A percentile compares a stretch with the other conserved stretches of the same genome.
phyloP scores from a whole-genome alignment of 2,329 filamentous ascomycete species.

The Talaromyces sp. region DNA sequence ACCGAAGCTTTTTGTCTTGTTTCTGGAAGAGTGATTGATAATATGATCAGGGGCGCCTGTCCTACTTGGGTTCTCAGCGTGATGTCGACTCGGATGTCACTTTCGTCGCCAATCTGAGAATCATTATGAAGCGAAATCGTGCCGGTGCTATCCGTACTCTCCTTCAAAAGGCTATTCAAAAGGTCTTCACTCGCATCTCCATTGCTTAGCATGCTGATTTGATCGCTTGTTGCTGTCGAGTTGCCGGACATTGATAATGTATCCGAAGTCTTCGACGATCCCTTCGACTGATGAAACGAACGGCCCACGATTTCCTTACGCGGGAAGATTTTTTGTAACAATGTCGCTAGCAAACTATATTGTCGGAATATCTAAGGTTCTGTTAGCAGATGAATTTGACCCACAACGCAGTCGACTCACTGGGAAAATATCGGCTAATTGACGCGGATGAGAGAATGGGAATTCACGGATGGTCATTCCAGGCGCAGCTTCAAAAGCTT shows the following conservation, averaged over 20 bases:
- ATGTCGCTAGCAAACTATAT: slow-evolving; percentile 43
- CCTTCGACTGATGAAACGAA: slow-evolving; percentile 11
- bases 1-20: slow-evolving; percentile 31
- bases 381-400: too few relatives aligned
- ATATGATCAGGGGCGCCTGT: slow-evolving; percentile 39
- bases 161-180: slow-evolving; percentile 53
- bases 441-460: slow-evolving; percentile 47
- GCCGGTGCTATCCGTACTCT: slow-evolving; percentile 6
- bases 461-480: slow-evolving; percentile 43
- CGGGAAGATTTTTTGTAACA: slow-evolving; percentile 40
- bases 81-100: slow-evolving; percentile 38
- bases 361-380: slow-evolving; percentile 42
- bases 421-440: slow-evolving; percentile 45
- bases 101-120: neutral
- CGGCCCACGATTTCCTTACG: neutral
- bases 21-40: slow-evolving; percentile 32
- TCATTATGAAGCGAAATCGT: neutral
- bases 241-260: slow-evolving; percentile 18
- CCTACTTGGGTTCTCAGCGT: slow-evolving; percentile 41
- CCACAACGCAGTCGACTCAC: slow-evolving; percentile 27
- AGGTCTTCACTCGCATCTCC: slow-evolving; percentile 49
- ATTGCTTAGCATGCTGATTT: slow-evolving; percentile 40
- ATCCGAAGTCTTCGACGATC: slow-evolving; percentile 14
- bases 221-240: slow-evolving; percentile 22
- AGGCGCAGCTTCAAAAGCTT: slow-evolving; percentile 42